Conservation (phyloP, 805 yeast genomes). For the Dipodascopsis tothii region DNA sequence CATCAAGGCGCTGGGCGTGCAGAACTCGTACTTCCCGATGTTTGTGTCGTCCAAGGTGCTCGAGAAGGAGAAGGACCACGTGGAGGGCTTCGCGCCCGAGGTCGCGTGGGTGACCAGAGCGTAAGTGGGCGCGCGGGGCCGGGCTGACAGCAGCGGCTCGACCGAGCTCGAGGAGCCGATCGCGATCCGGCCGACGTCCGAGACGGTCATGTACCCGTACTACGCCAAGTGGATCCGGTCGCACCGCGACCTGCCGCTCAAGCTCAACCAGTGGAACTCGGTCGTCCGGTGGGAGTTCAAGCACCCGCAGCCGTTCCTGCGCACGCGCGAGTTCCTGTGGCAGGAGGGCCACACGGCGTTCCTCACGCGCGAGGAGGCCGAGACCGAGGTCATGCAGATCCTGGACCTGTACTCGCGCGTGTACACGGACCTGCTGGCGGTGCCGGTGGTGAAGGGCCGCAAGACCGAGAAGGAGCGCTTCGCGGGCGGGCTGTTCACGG, state of each 20-base stretch:
- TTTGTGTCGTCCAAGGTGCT: slow-evolving; percentile 87
- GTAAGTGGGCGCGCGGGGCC: slow-evolving; percentile 3
- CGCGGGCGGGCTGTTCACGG: slow-evolving; percentile 95
- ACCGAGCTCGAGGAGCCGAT: slow-evolving; percentile 96
- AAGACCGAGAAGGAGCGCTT: slow-evolving; percentile 97
- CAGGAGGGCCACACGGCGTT: slow-evolving; percentile 99
- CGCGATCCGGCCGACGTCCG: slow-evolving; percentile 98
- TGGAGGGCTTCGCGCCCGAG: slow-evolving; percentile 99
- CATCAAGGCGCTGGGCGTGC: slow-evolving; percentile 84
- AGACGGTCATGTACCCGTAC: slow-evolving; percentile 99
- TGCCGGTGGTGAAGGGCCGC: slow-evolving; percentile 89
- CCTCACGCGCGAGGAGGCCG: slow-evolving; percentile 73
- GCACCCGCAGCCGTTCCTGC: slow-evolving; percentile 97
- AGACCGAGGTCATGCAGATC: slow-evolving; percentile 74
- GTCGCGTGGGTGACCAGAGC: slow-evolving; percentile 99
- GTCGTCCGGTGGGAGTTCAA: slow-evolving; percentile 99
- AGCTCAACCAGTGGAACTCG: slow-evolving; percentile 97
- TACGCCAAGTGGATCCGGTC: slow-evolving; percentile 98
- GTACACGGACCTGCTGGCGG: slow-evolving; percentile 89
- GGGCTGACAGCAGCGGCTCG: slow-evolving; percentile 41
- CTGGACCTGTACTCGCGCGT: slow-evolving; percentile 77
- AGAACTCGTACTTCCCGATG: slow-evolving; percentile 97
- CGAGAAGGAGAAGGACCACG: slow-evolving; percentile 96
- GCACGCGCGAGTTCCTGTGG: slow-evolving; percentile 99
- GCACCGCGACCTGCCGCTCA: slow-evolving; percentile 93